phyloP scores from a whole-genome alignment of 176 grass and related monocot species.

The Juncus inflexus region DNA sequence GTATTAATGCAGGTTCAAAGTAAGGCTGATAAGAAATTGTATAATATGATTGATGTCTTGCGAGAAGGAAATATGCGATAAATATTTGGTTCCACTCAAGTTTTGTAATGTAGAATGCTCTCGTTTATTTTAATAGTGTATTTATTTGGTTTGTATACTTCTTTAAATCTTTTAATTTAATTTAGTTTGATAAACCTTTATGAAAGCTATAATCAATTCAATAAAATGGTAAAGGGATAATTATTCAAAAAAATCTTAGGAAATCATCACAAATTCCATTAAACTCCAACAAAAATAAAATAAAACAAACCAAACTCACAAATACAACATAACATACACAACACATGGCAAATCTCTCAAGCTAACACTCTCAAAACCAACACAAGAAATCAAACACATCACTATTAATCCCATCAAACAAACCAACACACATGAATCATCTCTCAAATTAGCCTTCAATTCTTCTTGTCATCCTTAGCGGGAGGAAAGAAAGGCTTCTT shows the following conservation, averaged over 20 bases:
- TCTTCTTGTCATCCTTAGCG: conserved; percentile 11
- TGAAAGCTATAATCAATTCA: too few relatives aligned
- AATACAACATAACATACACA: conserved; percentile 8
- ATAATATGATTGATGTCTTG: conserved; percentile 83
- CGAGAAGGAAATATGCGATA: conserved; percentile 49
- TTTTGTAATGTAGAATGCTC: neutral
- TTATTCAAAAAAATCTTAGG: too few relatives aligned
- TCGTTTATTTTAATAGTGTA: too few relatives aligned
- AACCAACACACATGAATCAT: conserved; percentile 2
- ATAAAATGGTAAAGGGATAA: too few relatives aligned
- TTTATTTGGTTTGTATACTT: too few relatives aligned
- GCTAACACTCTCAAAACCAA: conserved; percentile 2
- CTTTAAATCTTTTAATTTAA: too few relatives aligned
- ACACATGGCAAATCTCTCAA: neutral
- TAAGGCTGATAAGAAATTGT: conserved; percentile 65
- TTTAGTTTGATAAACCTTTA: too few relatives aligned
- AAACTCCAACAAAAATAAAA: neutral
- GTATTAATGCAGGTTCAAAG: conserved; percentile 51
- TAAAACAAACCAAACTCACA: neutral
- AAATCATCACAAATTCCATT: too few relatives aligned
- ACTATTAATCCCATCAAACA: neutral
- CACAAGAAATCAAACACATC: neutral
- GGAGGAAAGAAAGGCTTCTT: conserved; percentile 23
- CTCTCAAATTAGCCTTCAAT: neutral
- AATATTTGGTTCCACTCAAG: neutral